Evolutionary conservation across 257 asterid genomes (phyloP).

Genomic region (Capsicum baccatum): DNA sequence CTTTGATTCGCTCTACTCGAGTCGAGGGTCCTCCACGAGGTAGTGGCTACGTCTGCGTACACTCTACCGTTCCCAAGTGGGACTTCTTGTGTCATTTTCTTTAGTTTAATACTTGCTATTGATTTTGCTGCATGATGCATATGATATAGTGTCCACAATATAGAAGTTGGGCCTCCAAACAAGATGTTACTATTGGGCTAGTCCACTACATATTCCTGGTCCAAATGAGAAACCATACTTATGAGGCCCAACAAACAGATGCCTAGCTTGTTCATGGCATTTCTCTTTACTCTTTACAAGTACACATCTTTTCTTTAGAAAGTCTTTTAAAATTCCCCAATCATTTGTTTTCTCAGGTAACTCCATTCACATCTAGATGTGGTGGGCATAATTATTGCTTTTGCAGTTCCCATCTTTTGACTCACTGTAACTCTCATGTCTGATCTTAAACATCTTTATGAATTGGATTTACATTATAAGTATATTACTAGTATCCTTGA

Average conservation of each 20-base stretch:
- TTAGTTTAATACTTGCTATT: neutral
- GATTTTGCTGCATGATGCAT: no score
- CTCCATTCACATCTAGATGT: neutral
- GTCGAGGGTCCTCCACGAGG: no score
- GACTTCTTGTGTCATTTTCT: neutral
- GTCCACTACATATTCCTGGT: neutral
- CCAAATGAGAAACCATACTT: neutral
- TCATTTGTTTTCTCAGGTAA: neutral
- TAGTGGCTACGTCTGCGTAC: no score
- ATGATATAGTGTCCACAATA: neutral
- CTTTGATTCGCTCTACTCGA: no score
- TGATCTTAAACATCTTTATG: neutral
- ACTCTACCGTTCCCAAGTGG: neutral
- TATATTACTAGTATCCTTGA: no score
- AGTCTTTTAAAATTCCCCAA: neutral
- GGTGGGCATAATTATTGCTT: conserved; percentile 27
- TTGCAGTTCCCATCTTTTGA: conserved; percentile 21
- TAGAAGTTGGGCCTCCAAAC: neutral
- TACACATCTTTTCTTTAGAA: neutral
- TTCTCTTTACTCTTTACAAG: neutral
- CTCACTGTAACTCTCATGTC: neutral
- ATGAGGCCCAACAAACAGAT: neutral
- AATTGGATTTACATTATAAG: neutral
- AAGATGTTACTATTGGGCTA: conserved; percentile 8
- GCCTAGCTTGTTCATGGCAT: neutral